Base-by-base conservation (phyloP, 441 rosid species). In the Arabidopsis hybrid region DNA sequence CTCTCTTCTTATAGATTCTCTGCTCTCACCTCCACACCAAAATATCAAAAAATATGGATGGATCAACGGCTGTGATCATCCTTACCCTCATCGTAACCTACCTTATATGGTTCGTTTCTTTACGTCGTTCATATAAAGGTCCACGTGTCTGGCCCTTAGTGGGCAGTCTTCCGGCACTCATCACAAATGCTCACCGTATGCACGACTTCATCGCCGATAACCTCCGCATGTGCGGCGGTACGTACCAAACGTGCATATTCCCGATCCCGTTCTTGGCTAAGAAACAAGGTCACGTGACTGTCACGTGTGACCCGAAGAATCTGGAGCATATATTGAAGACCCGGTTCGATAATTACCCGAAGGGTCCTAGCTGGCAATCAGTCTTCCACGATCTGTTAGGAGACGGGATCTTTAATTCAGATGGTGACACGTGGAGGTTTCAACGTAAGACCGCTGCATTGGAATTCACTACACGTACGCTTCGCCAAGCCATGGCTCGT, bases 181-280 rank as follows among this genome's bases (percentile, higher is more conserved):
- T 91, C n/a, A 46, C 72, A 52, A 88, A 93, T 76, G 65, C 83
- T 18, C 76, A 65, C 56, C 85, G 91, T 14, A 64, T 89, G 90
- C 98, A 93, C 58, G 98, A 91, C 52, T 93, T 93, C 94, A 93
- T 93, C 49, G 80, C 97, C 29, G 94, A 91, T 65, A 93, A 89
- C 72, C 96, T 91, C 50, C 88, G 87, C 32, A 67, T 82, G 26
- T 82, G 83, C 17, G 88, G 88, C 21, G 95, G 95, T 58, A 93
- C 97, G 51, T 93, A 93, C 83, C 97, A 93, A 85, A 91, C 98
- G 1, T 91, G 95, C 81, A 82, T 57, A 11, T 67, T 76, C 38
- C 87, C 89, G 3, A 43, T 93, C 45, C 97, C 98, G 0, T 80
- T 86, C 51, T 49, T 89, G 1, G 88, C 89, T 58, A 77, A 83